These are phyloP conservation scores for Aspergillus sclerotiicarbonarius DNA, from an alignment of 495 filamentous ascomycete species.

Conservation along the genomic window DNA sequence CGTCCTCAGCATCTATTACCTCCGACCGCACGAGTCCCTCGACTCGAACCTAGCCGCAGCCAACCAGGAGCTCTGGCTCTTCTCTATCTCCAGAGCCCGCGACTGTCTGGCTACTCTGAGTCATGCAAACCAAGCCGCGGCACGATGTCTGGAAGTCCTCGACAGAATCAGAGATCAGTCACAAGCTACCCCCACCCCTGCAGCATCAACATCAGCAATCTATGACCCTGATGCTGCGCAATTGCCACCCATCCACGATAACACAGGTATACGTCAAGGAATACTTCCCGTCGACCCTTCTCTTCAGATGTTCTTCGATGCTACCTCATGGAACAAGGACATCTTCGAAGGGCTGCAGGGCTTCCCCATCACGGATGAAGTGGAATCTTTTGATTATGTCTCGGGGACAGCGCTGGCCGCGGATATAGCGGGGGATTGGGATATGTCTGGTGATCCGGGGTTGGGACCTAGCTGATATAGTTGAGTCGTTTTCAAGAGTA, in stretches of 20 bases:
- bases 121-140: conserved; percentile 14
- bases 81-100: conserved; percentile 18
- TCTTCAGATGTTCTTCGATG: conserved; percentile 24
- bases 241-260: not conserved
- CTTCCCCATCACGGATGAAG: conserved; percentile 20
- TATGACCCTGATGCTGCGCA: not conserved
- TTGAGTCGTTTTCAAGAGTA: no score
- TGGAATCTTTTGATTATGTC: conserved; percentile 18
- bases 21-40: conserved; percentile 5
- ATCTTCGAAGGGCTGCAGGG: conserved; percentile 20
- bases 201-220: not conserved
- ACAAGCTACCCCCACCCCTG: not conserved
- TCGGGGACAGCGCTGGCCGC: not conserved
- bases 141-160: conserved; percentile 18
- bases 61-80: conserved; percentile 17
- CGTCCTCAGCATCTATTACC: conserved; percentile 20
- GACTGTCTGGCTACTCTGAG: conserved; percentile 17
- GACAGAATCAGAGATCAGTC: conserved; percentile 16
- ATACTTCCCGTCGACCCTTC: conserved; percentile 18
- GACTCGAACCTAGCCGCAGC: conserved; percentile 1
- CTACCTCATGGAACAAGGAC: conserved; percentile 15
- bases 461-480: no score
- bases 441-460: no score
- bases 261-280: not conserved
- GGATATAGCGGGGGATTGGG: not conserved